Conservation (phyloP, 345 rosid genomes). For the Arabis alpina region DNA sequence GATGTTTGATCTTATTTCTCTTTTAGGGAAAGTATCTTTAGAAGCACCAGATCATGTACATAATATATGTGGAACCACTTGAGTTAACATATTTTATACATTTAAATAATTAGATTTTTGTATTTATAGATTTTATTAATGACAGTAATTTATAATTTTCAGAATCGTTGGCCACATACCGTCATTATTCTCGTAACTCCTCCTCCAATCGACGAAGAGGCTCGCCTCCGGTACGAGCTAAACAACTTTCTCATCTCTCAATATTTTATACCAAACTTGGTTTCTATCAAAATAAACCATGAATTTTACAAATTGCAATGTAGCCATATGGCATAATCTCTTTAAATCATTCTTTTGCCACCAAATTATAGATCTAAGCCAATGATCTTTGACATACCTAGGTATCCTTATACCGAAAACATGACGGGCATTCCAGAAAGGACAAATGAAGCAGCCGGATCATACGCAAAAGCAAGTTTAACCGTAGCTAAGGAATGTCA, state of each 20-base stretch:
- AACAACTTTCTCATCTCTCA: not conserved
- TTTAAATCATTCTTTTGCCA: not conserved
- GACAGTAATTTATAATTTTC: not conserved
- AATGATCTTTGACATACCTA: constrained; percentile 32
- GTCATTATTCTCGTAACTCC: constrained; percentile 73
- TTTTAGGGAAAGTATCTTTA: constrained; percentile 12
- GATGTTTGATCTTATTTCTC: constrained; percentile 3
- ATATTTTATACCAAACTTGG: not conserved
- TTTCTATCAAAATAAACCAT: not conserved
- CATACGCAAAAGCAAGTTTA: constrained; percentile 69
- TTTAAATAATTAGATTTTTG: too few relatives aligned
- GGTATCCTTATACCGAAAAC: constrained; percentile 74
- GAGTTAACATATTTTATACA: too few relatives aligned
- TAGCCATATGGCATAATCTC: not conserved
- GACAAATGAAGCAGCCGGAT: constrained; percentile 84
- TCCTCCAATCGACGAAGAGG: constrained; percentile 91
- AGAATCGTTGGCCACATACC: constrained; percentile 73
- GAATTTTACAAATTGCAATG: not conserved
- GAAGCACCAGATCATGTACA: not conserved
- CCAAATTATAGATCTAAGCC: not conserved
- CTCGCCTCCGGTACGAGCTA: constrained; percentile 64
- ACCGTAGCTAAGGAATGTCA: constrained; percentile 60
- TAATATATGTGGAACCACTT: not conserved
- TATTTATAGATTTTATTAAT: too few relatives aligned
- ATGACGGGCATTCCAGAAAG: constrained; percentile 73